Evolutionary conservation across 345 rosid genomes (phyloP), one percentile per base, ranked within the genome.

Genomic region (Salix purpurea): DNA sequence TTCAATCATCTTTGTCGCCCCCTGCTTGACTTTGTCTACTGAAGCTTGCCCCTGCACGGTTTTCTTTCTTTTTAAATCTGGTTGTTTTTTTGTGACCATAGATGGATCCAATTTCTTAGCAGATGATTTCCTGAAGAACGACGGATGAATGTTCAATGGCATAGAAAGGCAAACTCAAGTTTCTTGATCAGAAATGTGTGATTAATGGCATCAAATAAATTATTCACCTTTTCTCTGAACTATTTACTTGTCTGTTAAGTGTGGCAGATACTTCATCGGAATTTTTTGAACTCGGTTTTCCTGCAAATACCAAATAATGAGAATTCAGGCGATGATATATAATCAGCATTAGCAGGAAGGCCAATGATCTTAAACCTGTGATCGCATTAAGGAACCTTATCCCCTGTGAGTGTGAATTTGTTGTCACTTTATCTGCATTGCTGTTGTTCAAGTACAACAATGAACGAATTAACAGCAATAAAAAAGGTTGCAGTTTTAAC

Each of bases 401-500:
- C 67, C 99, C 99, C 75, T 96, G 99, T 23, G 98, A 93, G 82
- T 90, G 87, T 74, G 85, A 46, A 72, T 87, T 91, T 75, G 98
- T 91, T 23, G 96, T 96, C 86, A 93, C 98, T 85, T 91, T 91
- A 81, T 87, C 93, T 30, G 92, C 97, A 15, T 89, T 90, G 73
- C 97, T 95, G 91, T 77, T 76, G 73, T 78, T 76, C 77, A 78
- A 69, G 64, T 24, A 76, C 42, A 82, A 50, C 3, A 75, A 67
- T 26, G 37, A 46, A 44, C 3, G 40, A 39, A 21, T 71, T 48
- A 54, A 16, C 50, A n/a, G 74, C 24, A 66, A 72, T 14, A 3
- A 11, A 56, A 67, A 54, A 70, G 74, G 42, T 48, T 39, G 39
- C 50, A 58, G 69, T 21, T 26, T 28, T 61, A 65, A 52, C 26